Base-by-base conservation (phyloP, 257 asterid species). In the Solanum piurae region DNA sequence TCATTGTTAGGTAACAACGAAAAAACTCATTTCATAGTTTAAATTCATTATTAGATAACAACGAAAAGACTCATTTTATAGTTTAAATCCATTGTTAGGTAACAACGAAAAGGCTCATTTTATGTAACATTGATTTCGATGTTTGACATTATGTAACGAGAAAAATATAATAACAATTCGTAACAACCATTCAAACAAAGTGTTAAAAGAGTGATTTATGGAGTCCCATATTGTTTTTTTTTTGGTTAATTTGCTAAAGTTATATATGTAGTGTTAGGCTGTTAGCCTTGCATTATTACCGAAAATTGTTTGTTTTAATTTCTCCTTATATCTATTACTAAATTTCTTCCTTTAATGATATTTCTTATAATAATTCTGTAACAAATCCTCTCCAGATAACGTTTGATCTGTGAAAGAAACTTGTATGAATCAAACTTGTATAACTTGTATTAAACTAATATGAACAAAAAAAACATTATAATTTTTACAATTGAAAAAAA, bases 141-240 rank as follows among this genome's bases (percentile, higher is more conserved):
- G 0, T 4, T 44, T 44, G 1, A 44, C 6, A 46, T 46, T 46
- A 46, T 46, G 0, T 13, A 46, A 52, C 62, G 62, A 6, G 21
- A 18, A 18, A 2, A 52, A 52, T 52, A 52, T 0, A 52, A 52
- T 52, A 52, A 52, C 9, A 52, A 18, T 18, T 0, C 0, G 1
- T 18, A 18, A 52, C 23, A 52, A 52, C 1, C n/a, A 52, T 52
- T 0, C 62, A 52, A 52, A 52, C n/a, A 52, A 52, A 52, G 10
- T 52, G 7, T 2, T 49, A 49, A 5, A 46, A 46, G 23, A 52
- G 25, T 55, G 11, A 55, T 20, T 55, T 55, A 20, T 55, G 64
- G 11, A 46, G 8, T 5, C 3, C 64, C 11, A 55, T 55, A 55
- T 55, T 14, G 20, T 44, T 18, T 2, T 12, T 14, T 5, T 18